Evolutionary conservation across 2,329 filamentous ascomycete genomes (phyloP), one percentile per base, ranked within the genome.

Genomic region (Chaetomiaceae sp.): DNA sequence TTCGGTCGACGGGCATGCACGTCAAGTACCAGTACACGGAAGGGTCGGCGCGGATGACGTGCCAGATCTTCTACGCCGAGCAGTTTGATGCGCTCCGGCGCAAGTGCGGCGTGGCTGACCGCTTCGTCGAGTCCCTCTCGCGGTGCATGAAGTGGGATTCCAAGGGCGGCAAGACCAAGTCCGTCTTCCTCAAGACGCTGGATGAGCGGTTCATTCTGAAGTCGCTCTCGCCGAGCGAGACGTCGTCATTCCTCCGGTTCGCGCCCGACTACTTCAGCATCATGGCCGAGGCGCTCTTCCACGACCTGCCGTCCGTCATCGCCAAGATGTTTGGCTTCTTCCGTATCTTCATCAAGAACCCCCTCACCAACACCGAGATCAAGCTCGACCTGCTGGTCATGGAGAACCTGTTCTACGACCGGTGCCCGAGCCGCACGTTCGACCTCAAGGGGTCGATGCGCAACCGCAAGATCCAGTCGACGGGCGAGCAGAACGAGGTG

Each of bases 311-410:
- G 0, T 95, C 90, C 1, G 94, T 96, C 38, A 99, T 99, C 65
- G 94, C 94, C 27, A 99, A 99, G 74, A 99, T 99, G 94, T 83
- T 99, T 50, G 94, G 94, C 0, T 95, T 99, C 69, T 99, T 96
- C 73, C 92, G 97, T 64, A 88, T 99, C 45, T 88, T 92, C 60
- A 96, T 99, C 73, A 96, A 95, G 73, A 97, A 97, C 63, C 89
- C 94, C 0, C 78, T 82, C 17, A 96, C 91, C 0, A 91, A 91
- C 46, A 88, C 88, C 0, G 94, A 99, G 67, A 92, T 96, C 69
- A 95, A 95, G 67, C 89, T 92, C 71, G 95, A 95, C 69, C 79
- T 99, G 49, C 77, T 99, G 4, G 80, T 99, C 17, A 99, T 97
- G 84, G 94, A 99, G 72, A 99, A 99, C 62, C 75, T 99, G 15